Evolutionary conservation across 2,329 filamentous ascomycete genomes (phyloP), one percentile per base, ranked within the genome.

Genomic region (Cladophialophora yegresii): DNA sequence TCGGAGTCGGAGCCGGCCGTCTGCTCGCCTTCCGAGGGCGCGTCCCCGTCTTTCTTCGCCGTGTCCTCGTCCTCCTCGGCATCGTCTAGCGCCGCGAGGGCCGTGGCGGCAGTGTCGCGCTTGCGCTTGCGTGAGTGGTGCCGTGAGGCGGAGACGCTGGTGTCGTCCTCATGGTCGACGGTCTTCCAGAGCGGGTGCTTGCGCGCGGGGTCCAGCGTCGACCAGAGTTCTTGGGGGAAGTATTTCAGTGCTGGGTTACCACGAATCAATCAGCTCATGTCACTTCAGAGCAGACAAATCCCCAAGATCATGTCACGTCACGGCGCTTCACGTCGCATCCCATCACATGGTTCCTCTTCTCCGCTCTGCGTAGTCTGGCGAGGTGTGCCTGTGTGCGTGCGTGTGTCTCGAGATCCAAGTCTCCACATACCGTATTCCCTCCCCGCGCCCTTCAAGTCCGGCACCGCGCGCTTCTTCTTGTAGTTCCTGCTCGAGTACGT

Each of bases 171-270:
- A 58, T 69, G 54, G 30, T 55, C 71, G 72, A 68, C 74, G 55
- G 74, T 72, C 66, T 70, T 71, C 66, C 69, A 74, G 65, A 72
- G 75, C 55, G 67, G 74, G 63, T 75, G 62, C 72, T 73, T 77
- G 69, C 74, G 79, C 51, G 73, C 76, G 5, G 80, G 79, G 69
- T 84, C 83, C 12, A 88, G 78, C 2, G 80, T 81, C 2, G 78
- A 75, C 78, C 83, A 85, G 16, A 88, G 75, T 70, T 87, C 84
- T 45, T 81, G 77, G 0, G 86, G 85, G 69, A 87, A 88, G 67
- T 85, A 81, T 58, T 82, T 79, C 69, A 84, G 79, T 45, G 83
- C 84, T 68, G 50, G 36, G n/a, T n/a, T 3, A 43, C 1, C 4
- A 32, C 22, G 43, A n/a, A 26, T 30, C 20, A 20, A 45, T 33